Evolutionary conservation across 768 basidiomycete genomes (phyloP).

Genomic region (Psilocybe sp.): DNA sequence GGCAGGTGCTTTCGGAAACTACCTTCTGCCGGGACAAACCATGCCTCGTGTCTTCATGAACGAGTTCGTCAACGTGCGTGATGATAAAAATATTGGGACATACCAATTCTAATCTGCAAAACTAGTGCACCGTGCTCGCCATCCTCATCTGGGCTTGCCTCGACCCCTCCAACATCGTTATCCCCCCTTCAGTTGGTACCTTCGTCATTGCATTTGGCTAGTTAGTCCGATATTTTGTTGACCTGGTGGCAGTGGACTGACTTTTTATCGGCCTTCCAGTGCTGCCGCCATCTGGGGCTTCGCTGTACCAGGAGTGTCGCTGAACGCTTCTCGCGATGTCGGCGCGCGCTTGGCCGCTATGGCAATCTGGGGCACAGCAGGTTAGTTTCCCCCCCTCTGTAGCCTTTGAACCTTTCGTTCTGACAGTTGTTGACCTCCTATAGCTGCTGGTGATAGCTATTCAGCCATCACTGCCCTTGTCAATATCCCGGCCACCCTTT

Average conservation of each 20-base stretch:
- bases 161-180: conserved; percentile 58
- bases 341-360: conserved; percentile 62
- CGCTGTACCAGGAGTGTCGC: conserved; percentile 48
- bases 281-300: conserved; percentile 61
- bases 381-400: conserved; percentile 18
- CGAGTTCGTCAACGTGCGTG: conserved; percentile 52
- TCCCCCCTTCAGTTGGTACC: conserved; percentile 51
- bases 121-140: conserved; percentile 40
- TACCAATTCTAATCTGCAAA: background rate
- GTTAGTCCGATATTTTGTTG: conserved; percentile 31
- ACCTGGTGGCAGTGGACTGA: background rate
- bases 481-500: conserved; percentile 61
- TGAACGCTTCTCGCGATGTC: conserved; percentile 69
- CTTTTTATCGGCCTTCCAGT: conserved; percentile 28
- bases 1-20: conserved; percentile 54
- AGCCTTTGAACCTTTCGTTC: background rate
- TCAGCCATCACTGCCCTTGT: conserved; percentile 63
- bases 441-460: conserved; percentile 53
- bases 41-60: conserved; percentile 48
- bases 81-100: background rate
- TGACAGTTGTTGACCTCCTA: background rate
- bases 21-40: conserved; percentile 41
- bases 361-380: conserved; percentile 54
- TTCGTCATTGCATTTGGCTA: conserved; percentile 57
- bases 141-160: conserved; percentile 49